Evolutionary conservation across 2,329 filamentous ascomycete genomes (phyloP).

Genomic region (Calonectria montana): DNA sequence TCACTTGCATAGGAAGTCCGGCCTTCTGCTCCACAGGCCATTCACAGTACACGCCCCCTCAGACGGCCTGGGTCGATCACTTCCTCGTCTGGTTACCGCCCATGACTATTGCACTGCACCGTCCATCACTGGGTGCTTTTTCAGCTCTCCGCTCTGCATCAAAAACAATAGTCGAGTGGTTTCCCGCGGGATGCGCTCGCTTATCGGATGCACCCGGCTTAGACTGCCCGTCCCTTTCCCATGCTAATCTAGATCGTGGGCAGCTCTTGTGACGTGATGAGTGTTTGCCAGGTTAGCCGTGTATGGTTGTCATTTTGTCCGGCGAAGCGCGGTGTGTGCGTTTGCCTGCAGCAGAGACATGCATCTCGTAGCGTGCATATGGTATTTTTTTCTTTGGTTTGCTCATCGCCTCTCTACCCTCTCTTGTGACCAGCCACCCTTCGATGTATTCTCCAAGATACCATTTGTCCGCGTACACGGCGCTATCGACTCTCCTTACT

Average conservation of each 20-base stretch:
- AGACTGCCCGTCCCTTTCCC: background rate
- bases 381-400: background rate
- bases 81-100: background rate
- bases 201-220: slow-evolving; percentile 6
- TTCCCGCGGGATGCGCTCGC: slow-evolving; percentile 5
- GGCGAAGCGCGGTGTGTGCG: background rate
- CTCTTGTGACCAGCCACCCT: background rate
- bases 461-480: background rate
- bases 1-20: background rate
- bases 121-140: background rate
- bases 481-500: background rate
- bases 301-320: background rate
- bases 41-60: background rate
- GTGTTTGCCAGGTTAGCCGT: background rate
- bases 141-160: slow-evolving; percentile 1
- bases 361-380: background rate
- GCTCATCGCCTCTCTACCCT: background rate
- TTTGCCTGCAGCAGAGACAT: slow-evolving; percentile 13
- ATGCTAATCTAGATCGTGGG: slow-evolving; percentile 2
- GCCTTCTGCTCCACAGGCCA: background rate
- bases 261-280: slow-evolving; percentile 1
- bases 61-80: background rate
- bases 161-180: background rate
- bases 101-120: background rate
- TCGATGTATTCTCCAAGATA: background rate